These are phyloP conservation scores for Hylodesmum podocarpum DNA, from an alignment of 306 rosid species.

Conservation along the genomic window DNA sequence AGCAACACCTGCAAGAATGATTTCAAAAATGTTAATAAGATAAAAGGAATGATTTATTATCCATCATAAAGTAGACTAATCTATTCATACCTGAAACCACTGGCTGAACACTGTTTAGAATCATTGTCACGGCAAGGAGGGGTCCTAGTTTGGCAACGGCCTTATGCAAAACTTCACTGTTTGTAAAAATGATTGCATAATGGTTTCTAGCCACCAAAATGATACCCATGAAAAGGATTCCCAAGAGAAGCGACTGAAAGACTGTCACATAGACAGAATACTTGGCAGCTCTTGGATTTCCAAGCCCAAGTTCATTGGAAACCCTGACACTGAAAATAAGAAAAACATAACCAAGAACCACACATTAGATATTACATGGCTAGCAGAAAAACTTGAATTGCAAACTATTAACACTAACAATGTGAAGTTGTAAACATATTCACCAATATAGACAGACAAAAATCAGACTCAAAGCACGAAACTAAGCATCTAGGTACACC, in stretches of 20 bases:
- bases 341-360: conserved; percentile 18
- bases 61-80: neutral
- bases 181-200: conserved; percentile 63
- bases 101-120: conserved; percentile 87
- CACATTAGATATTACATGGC: neutral
- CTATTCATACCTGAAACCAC: conserved; percentile 69
- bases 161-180: conserved; percentile 43
- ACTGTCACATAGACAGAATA: conserved; percentile 69
- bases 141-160: conserved; percentile 61
- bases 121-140: conserved; percentile 74
- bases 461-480: neutral
- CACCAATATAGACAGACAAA: neutral
- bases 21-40: neutral
- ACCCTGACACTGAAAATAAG: conserved; percentile 42
- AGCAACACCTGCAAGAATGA: conserved; percentile 72
- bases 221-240: conserved; percentile 52
- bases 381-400: neutral
- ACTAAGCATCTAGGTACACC: neutral
- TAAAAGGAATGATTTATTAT: neutral
- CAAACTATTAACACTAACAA: neutral
- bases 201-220: conserved; percentile 53
- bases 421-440: neutral
- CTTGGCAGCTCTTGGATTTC: conserved; percentile 79
- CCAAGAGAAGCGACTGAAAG: conserved; percentile 66
- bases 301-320: conserved; percentile 62